These are phyloP conservation scores for Castanea sativa DNA, from an alignment of 306 rosid species.

Conservation along the genomic window DNA sequence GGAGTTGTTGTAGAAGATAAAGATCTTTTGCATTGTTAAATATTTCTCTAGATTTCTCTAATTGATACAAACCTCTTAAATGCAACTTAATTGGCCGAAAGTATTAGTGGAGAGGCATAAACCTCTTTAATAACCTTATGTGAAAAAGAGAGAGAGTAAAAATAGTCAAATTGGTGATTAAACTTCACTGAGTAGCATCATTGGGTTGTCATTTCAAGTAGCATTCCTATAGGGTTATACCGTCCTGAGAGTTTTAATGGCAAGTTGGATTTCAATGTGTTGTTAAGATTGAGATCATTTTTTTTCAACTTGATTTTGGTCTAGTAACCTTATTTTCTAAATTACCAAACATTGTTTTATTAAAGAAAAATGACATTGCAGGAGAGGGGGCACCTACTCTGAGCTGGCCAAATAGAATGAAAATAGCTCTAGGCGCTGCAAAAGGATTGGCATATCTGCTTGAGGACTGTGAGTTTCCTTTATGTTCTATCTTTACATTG, in stretches of 20 bases:
- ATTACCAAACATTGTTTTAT: background rate
- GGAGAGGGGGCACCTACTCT: constrained; percentile 29
- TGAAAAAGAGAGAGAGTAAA: background rate
- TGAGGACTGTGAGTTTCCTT: constrained; percentile 35
- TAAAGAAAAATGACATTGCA: constrained; percentile 5
- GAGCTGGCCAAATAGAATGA: constrained; percentile 33
- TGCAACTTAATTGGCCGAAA: background rate
- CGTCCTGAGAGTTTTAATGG: background rate
- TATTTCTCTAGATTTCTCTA: background rate
- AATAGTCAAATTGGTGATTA: background rate
- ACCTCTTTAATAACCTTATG: background rate
- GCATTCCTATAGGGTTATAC: background rate
- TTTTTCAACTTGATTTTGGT: background rate
- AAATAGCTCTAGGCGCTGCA: constrained; percentile 40
- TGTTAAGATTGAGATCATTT: background rate
- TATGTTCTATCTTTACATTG: background rate
- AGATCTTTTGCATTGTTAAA: background rate
- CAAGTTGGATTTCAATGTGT: background rate
- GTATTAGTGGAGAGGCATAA: background rate
- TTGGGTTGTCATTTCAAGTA: background rate
- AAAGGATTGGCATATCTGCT: constrained; percentile 45
- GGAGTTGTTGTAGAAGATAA: background rate
- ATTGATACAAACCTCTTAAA: background rate
- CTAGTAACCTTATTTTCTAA: background rate
- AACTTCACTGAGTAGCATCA: background rate